Evolutionary conservation across 2,329 filamentous ascomycete species (phyloP), one percentile per base, ranked within the genome.

Genomic region (Phyllosticta citriasiana): DNA sequence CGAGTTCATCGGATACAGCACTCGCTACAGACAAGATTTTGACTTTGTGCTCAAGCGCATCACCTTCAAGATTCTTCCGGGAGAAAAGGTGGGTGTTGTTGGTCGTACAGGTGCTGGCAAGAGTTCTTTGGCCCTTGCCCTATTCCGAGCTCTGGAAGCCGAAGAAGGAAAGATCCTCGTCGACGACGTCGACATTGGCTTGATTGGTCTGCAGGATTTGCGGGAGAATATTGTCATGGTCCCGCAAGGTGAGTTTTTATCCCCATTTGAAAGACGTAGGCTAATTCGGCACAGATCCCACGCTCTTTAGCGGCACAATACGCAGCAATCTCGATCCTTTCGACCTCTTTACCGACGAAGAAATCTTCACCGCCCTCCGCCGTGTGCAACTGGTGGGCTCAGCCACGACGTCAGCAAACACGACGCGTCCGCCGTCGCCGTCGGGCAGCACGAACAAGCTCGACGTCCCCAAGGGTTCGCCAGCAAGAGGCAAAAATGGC

Each of bases 171-270:
- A 88, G 72, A 96, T 99, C 64, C 71, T 95, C 22, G 90, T 99
- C 59, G 94, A 99, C 67, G 88, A 87, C 64, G 78, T 99, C n/a
- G 90, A 97, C 69, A 91, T 97, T 70, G 87, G 90, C 57, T 79
- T 82, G 64, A 97, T 99, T 65, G 94, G 94, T 6, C 82, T 99
- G n/a, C 88, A 90, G 65, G 93, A 97, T 74, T 79, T 99, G 68
- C 88, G 94, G 60, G 88, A 96, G 76, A 88, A 89, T 55, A 95
- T 99, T 68, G 97, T 95, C 0, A 97, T 99, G 74, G 94, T 99
- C 62, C 94, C 94, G 27, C 94, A 99, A 77, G 72, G 73, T 74
- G 67, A 68, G 69, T 53, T 33, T 33, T 26, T 30, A 8, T 14
- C 55, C 6, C 19, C 10, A 52, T 40, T 57, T 9, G 30, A 27